Base-by-base conservation (phyloP, 2,329 filamentous ascomycete species). In the Exserohilum turcica region DNA sequence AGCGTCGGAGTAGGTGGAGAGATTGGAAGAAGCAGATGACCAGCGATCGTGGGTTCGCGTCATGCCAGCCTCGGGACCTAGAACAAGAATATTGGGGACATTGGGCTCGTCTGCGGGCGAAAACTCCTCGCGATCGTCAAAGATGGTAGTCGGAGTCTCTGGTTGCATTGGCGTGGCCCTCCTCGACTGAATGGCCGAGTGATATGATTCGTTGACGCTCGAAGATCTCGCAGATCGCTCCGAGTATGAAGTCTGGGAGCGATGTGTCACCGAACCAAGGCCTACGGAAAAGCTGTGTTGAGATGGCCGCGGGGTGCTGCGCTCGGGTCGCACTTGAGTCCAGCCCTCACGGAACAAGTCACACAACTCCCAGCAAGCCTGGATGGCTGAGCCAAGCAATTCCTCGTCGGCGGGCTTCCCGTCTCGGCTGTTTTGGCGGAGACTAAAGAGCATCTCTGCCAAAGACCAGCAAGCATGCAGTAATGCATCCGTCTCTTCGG, bases 311-410 rank as follows among this genome's bases (percentile, higher is more conserved):
- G 93, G 92, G 1, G 92, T 96, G 38, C 89, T 89, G 48, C 92
- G 82, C 56, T 96, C 92, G 4, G 92, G 91, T 47, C 91, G 85
- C 40, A 94, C 86, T 65, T 94, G 90, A 3, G 90, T 91, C 91
- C 92, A 96, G 15, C 91, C 91, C 76, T 94, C 90, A 42, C 91
- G 84, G 79, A 97, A 96, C 48, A 97, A 86, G 75, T 97, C 91
- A 71, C 91, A 96, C 5, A 97, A 82, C 62, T 96, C 92, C 91
- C 91, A 97, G 72, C 92, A 97, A 12, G 92, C 91, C 69, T 96
- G 92, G 0, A 96, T 89, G 1, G 92, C 91, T 1, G 91, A 94
- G 5, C 89, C 88, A 0, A 97, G 81, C 0, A 96, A 80, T 67
- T 96, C 92, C 67, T 93, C 91, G 60, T 96, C 91, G 0, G 89